phyloP scores from a whole-genome alignment of 768 basidiomycete species.

The Megacollybia marginata region DNA sequence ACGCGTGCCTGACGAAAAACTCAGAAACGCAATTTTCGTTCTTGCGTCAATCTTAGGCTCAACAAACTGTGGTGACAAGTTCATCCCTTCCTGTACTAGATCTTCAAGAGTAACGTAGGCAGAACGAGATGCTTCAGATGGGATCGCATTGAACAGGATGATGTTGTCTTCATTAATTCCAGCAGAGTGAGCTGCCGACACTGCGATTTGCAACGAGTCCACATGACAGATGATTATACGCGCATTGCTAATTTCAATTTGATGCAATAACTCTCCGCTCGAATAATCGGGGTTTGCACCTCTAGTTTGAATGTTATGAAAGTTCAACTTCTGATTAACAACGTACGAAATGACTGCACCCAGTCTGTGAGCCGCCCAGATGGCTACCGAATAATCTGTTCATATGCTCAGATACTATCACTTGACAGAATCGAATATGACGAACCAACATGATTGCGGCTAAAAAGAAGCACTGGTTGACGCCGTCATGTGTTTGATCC shows the following conservation, averaged over 20 bases:
- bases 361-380: constrained; percentile 50
- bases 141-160: constrained; percentile 29
- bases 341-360: constrained; percentile 53
- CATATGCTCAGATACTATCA: background rate
- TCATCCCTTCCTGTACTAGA: constrained; percentile 42
- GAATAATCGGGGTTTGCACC: constrained; percentile 60
- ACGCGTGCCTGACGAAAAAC: constrained; percentile 51
- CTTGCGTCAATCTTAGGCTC: constrained; percentile 58
- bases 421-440: background rate
- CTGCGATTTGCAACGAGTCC: constrained; percentile 33
- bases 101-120: constrained; percentile 29
- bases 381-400: constrained; percentile 46
- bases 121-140: background rate
- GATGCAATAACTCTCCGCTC: constrained; percentile 46
- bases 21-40: constrained; percentile 63
- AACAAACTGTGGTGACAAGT: constrained; percentile 27
- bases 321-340: background rate
- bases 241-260: constrained; percentile 42
- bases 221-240: constrained; percentile 40
- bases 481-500: background rate
- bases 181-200: constrained; percentile 29
- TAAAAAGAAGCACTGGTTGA: constrained; percentile 49
- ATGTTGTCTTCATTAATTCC: constrained; percentile 35
- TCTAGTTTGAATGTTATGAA: constrained; percentile 14
- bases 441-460: constrained; percentile 60